These are phyloP conservation scores for Neocatenulostroma microsporum DNA, from an alignment of 2,329 filamentous ascomycete species.

Conservation along the genomic window DNA sequence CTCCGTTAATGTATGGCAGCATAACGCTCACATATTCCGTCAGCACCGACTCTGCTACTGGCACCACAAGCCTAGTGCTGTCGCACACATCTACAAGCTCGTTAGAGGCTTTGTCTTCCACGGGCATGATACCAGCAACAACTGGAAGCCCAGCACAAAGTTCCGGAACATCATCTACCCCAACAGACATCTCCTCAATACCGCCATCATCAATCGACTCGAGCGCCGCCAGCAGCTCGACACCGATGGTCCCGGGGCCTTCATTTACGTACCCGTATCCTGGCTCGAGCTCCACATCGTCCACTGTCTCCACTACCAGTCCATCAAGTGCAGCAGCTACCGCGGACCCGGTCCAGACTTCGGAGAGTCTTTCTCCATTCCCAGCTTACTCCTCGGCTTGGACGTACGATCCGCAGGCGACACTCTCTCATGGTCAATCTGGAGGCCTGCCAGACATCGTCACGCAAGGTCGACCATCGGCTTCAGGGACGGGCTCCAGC, in stretches of 20 bases:
- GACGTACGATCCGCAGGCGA: not conserved
- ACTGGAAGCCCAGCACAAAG: too few species aligned
- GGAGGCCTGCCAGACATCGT: conserved; percentile 7
- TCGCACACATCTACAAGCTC: too few species aligned
- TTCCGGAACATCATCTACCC: too few species aligned
- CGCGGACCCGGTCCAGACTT: not conserved
- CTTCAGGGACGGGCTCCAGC: conserved; percentile 5
- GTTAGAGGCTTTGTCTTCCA: too few species aligned
- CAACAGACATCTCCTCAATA: too few species aligned
- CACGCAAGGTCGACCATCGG: conserved; percentile 1
- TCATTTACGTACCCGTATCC: not conserved
- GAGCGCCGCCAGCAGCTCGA: too few species aligned
- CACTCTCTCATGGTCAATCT: not conserved
- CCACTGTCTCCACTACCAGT: not conserved
- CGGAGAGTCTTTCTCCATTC: not conserved
- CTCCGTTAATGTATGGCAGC: conserved; percentile 5
- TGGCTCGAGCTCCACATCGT: not conserved
- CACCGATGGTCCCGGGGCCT: too few species aligned
- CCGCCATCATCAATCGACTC: too few species aligned
- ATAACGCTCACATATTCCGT: conserved; percentile 4
- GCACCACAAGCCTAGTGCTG: not conserved
- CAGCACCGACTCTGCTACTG: conserved; percentile 2
- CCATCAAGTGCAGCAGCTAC: not conserved
- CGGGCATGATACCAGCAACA: too few species aligned
- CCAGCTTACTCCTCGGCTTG: not conserved